Percentiles rank a stretch among this genome's conserved stretches.
These are phyloP conservation scores for Pleurotus tuoliensis DNA, from an alignment of 768 basidiomycete species.

Conservation along the genomic window DNA sequence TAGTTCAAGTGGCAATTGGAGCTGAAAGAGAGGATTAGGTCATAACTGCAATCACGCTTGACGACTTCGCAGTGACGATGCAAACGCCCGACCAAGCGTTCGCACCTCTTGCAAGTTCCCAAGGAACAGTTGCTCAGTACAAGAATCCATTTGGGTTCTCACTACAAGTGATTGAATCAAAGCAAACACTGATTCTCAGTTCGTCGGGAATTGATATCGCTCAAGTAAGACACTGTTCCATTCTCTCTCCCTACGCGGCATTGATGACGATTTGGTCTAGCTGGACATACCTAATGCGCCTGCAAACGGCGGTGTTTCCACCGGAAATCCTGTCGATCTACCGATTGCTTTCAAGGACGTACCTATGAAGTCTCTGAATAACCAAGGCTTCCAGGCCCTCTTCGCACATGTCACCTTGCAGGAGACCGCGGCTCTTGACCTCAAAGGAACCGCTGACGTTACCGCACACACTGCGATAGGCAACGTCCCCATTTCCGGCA, in stretches of 20 bases:
- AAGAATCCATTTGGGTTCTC: slow-evolving; percentile 78
- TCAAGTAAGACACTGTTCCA: slow-evolving; percentile 31
- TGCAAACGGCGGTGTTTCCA: slow-evolving; percentile 60
- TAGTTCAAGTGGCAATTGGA: slow-evolving; percentile 4
- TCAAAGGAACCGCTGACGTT: slow-evolving; percentile 58
- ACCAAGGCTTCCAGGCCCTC: slow-evolving; percentile 50
- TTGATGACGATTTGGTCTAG: slow-evolving; percentile 22
- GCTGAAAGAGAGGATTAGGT: slow-evolving; percentile 29
- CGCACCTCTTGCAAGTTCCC: slow-evolving; percentile 56
- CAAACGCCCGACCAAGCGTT: slow-evolving; percentile 49
- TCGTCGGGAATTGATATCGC: slow-evolving; percentile 48
- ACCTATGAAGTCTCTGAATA: slow-evolving; percentile 52
- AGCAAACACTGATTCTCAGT: slow-evolving; percentile 50
- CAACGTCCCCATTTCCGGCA: slow-evolving; percentile 59
- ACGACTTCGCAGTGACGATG: slow-evolving; percentile 54
- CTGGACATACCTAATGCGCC: slow-evolving; percentile 45
- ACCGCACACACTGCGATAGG: slow-evolving; percentile 61
- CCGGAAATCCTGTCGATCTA: slow-evolving; percentile 61
- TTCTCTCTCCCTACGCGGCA: not conserved
- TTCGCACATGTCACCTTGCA: slow-evolving; percentile 58
- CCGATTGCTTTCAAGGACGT: slow-evolving; percentile 53
- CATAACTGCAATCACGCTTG: slow-evolving; percentile 59
- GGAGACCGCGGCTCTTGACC: slow-evolving; percentile 36
- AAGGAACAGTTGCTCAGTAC: slow-evolving; percentile 51
- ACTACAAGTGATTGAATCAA: slow-evolving; percentile 55